phyloP scores from a whole-genome alignment of 2,329 filamentous ascomycete species.

The Pseudofabraea citricarpa region DNA sequence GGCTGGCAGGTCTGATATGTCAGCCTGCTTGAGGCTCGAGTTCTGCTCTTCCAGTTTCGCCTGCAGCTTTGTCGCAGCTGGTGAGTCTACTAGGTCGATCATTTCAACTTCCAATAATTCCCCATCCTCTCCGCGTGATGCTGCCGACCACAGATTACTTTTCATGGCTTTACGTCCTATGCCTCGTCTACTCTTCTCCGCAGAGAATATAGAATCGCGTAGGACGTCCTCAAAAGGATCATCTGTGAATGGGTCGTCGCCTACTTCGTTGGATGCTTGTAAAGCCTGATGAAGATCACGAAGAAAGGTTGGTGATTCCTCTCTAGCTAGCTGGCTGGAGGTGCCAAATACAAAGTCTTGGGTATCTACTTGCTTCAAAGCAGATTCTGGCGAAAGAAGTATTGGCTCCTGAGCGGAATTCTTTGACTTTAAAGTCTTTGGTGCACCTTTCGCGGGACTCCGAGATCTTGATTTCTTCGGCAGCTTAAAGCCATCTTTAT shows the following conservation, averaged over 20 bases:
- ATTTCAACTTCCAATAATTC: constrained; percentile 51
- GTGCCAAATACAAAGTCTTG: constrained; percentile 84
- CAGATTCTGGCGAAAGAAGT: constrained; percentile 65
- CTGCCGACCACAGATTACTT: constrained; percentile 63
- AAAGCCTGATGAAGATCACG: constrained; percentile 59
- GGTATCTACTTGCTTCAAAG: constrained; percentile 56
- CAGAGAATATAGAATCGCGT: constrained; percentile 20
- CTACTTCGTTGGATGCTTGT: constrained; percentile 47
- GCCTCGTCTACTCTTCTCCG: constrained; percentile 2
- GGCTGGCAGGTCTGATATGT: neutral
- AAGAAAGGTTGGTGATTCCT: constrained; percentile 64
- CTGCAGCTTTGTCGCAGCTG: constrained; percentile 11
- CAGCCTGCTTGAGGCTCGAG: constrained; percentile 1
- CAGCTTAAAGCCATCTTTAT: constrained; percentile 16
- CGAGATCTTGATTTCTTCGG: constrained; percentile 19
- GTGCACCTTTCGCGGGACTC: constrained; percentile 14
- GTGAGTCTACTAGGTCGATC: constrained; percentile 48
- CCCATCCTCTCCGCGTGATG: constrained; percentile 61
- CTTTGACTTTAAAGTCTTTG: constrained; percentile 33
- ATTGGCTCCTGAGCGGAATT: constrained; percentile 36
- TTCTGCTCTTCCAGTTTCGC: neutral
- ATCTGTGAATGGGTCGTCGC: constrained; percentile 22
- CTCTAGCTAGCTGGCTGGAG: constrained; percentile 73
- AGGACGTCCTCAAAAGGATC: constrained; percentile 31
- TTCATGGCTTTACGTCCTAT: constrained; percentile 10